These are phyloP conservation scores for Rhytidhysteron rufulum DNA, from an alignment of 2,329 filamentous ascomycete genomes.

Conservation along the genomic window DNA sequence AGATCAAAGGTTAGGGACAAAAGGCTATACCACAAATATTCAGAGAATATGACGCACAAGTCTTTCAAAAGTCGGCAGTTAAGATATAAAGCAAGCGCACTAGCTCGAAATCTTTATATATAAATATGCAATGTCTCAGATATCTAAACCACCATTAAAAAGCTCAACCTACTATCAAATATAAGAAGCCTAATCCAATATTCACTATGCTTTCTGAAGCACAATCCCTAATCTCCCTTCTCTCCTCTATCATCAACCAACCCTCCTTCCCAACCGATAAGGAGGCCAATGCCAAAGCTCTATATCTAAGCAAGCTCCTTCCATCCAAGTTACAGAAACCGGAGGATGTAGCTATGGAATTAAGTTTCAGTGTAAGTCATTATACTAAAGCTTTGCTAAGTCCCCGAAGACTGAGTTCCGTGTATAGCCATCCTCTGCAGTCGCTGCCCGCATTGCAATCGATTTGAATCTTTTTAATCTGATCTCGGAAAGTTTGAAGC, in stretches of 20 bases:
- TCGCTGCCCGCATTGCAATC: slow-evolving; percentile 9
- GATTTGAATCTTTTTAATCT: slow-evolving; percentile 10
- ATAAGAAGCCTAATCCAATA: too few species aligned
- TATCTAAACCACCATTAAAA: too few species aligned
- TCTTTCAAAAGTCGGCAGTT: too few species aligned
- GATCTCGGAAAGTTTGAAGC: slow-evolving; percentile 1
- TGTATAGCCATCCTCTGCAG: neutral
- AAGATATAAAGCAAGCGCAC: too few species aligned
- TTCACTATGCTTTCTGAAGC: neutral
- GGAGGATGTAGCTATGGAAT: slow-evolving; percentile 3
- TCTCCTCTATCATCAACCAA: slow-evolving; percentile 3
- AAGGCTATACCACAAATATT: too few species aligned
- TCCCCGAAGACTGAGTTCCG: neutral
- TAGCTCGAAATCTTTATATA: too few species aligned
- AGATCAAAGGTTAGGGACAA: too few species aligned
- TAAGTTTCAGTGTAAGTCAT: slow-evolving; percentile 2
- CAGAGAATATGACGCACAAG: too few species aligned
- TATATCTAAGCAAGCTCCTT: slow-evolving; percentile 1
- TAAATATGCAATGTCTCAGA: too few species aligned
- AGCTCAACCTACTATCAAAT: too few species aligned
- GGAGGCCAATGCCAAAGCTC: neutral
- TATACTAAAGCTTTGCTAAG: neutral
- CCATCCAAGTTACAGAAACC: neutral
- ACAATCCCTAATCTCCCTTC: slow-evolving; percentile 1
- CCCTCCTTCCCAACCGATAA: slow-evolving; percentile 1